These are phyloP conservation scores for Cladorrhinum samala DNA, from an alignment of 495 filamentous ascomycete species.

Conservation along the genomic window DNA sequence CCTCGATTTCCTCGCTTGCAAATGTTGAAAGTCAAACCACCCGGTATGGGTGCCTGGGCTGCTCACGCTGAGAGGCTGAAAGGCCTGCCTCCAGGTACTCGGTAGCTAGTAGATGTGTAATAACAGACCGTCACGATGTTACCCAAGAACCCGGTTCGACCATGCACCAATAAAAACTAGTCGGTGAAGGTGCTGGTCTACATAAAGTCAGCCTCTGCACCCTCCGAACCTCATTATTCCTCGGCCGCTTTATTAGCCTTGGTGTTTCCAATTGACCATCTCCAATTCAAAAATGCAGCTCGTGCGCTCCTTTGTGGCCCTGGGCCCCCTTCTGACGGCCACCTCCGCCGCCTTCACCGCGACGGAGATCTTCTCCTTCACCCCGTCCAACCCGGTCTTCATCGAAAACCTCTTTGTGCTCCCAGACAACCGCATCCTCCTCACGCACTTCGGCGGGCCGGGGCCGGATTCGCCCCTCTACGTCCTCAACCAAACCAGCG, in stretches of 20 bases:
- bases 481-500: not conserved
- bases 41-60: too few species aligned
- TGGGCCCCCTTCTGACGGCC: not conserved
- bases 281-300: not conserved
- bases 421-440: not conserved
- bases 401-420: constrained; percentile 1
- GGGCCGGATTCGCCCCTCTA: not conserved
- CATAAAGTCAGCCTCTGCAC: too few species aligned
- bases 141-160: too few species aligned
- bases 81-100: too few species aligned
- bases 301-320: not conserved
- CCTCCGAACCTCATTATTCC: too few species aligned
- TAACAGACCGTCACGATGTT: too few species aligned
- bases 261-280: not conserved
- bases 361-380: constrained; percentile 1
- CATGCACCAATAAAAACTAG: too few species aligned
- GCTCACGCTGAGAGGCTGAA: too few species aligned
- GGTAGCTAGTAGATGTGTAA: too few species aligned
- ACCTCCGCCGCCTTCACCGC: not conserved
- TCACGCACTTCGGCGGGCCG: not conserved
- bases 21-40: too few species aligned
- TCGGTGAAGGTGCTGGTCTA: too few species aligned
- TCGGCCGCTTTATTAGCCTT: not conserved
- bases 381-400: not conserved
- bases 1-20: too few species aligned